Percentiles rank a stretch among this genome's conserved stretches.
Evolutionary conservation across 768 basidiomycete species (phyloP).

Genomic region (Leccinum barrowsii): DNA sequence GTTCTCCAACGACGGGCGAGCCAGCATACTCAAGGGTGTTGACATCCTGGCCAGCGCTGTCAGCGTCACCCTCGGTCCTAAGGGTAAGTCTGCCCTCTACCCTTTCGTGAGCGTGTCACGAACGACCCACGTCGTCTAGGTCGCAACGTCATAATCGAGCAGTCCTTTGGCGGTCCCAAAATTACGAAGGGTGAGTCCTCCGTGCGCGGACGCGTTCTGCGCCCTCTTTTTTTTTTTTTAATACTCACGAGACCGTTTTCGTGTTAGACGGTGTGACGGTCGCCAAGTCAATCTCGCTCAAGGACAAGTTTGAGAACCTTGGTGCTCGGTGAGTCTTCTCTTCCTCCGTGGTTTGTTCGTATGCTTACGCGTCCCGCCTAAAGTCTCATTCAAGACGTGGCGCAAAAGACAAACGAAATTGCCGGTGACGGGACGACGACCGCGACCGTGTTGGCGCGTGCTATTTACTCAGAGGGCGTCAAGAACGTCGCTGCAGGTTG

Average conservation of each 20-base stretch:
- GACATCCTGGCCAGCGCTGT: conserved; percentile 97
- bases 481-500: conserved; percentile 99
- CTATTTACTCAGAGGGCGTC: conserved; percentile 97
- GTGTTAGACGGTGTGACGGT: conserved; percentile 95
- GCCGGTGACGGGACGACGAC: conserved; percentile 99
- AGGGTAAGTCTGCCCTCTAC: too few species aligned
- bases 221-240: not conserved
- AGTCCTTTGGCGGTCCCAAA: conserved; percentile 84
- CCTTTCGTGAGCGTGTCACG: not conserved
- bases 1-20: too few species aligned
- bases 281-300: conserved; percentile 87
- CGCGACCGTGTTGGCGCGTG: conserved; percentile 93
- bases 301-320: conserved; percentile 99
- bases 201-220: not conserved
- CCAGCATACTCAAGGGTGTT: conserved; percentile 93
- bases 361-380: not conserved
- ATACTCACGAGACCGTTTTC: not conserved
- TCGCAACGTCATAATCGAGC: conserved; percentile 97
- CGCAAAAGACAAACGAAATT: conserved; percentile 93
- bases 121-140: conserved; percentile 42
- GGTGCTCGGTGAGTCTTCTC: conserved; percentile 75
- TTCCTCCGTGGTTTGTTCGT: conserved; percentile 5
- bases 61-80: too few species aligned
- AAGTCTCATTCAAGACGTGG: conserved; percentile 92
- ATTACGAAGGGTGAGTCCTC: conserved; percentile 82